Evolutionary conservation across 257 asterid species (phyloP), one percentile per base, ranked within the genome.

Genomic region (Solanum corneliomulleri): DNA sequence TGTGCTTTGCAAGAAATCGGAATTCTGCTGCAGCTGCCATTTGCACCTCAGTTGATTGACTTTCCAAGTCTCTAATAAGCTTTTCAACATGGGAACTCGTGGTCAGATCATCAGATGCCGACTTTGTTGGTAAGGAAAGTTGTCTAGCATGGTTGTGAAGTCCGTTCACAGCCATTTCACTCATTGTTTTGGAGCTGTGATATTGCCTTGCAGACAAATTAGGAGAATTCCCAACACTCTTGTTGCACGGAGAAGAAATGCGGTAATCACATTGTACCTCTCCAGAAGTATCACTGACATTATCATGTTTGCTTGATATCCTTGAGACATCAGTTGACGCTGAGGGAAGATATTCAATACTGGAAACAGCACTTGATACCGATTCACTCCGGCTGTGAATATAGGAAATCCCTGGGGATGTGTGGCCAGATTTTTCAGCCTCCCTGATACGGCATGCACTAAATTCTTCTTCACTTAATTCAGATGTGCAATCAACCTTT

Each of bases 381-480:
- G 99, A 97, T 88, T 93, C 99, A 86, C 97, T 96, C 92, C 99
- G 90, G 88, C 99, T 97, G 90, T 97, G 99, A 49, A 91, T 92
- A 88, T 94, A 95, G 1, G 99, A 95, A 89, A 94, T 94, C 89
- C 93, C 98, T 0, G 94, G 90, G 77, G 98, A 92, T 47, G 94
- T 93, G 78, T 90, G 91, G 37, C 92, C 94, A 18, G 90, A 89
- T 68, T 92, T 94, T 86, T 88, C 93, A 33, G 81, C 87, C 88
- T 89, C 94, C 87, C 87, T 85, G 37, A 76, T 75, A 74, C 45
- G 86, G 72, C 87, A 88, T 70, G 83, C 76, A 87, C 69, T 29
- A 31, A 49, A 44, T 52, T 89, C 92, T 87, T 89, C 94, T 83
- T 88, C 95, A 52, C 87, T 70, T 31, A 52, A 60, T 86, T 88